Conservation (phyloP, 2,329 filamentous ascomycete genomes). For the Xylaria sp. region DNA sequence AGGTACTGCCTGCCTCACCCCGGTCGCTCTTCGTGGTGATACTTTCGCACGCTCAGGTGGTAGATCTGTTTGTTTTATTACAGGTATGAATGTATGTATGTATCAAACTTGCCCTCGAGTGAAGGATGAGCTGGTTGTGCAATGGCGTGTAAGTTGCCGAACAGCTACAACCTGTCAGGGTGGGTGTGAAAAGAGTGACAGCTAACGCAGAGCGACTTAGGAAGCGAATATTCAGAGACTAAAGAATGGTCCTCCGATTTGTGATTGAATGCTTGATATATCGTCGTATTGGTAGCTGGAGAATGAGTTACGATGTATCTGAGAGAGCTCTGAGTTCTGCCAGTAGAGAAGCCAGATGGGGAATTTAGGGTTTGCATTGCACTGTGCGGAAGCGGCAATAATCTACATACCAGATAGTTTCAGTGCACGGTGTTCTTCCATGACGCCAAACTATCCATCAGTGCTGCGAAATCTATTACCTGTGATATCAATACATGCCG, state of each 20-base stretch:
- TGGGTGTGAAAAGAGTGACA: not conserved
- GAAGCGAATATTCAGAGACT: not conserved
- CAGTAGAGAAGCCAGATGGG: not conserved
- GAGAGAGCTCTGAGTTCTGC: not conserved
- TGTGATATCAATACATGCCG: not conserved
- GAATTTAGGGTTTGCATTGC: not conserved
- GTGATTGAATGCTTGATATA: not conserved
- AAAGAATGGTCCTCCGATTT: not conserved
- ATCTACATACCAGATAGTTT: not conserved
- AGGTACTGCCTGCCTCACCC: slow-evolving; percentile 1
- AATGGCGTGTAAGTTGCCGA: slow-evolving; percentile 7
- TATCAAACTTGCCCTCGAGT: not conserved
- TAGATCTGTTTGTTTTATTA: not conserved
- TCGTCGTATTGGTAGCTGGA: not conserved
- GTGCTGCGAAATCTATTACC: not conserved
- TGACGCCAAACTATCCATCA: not conserved
- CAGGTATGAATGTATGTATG: not conserved
- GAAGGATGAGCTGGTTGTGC: not conserved
- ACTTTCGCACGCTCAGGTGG: not conserved
- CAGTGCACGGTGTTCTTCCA: not conserved
- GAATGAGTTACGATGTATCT: slow-evolving; percentile 1
- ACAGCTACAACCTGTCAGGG: not conserved
- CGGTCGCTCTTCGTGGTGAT: not conserved
- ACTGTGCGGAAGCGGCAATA: not conserved
- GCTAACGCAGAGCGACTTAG: not conserved